Evolutionary conservation across 352 stramenopile species (phyloP).

Genomic region (Pythium volutum): DNA sequence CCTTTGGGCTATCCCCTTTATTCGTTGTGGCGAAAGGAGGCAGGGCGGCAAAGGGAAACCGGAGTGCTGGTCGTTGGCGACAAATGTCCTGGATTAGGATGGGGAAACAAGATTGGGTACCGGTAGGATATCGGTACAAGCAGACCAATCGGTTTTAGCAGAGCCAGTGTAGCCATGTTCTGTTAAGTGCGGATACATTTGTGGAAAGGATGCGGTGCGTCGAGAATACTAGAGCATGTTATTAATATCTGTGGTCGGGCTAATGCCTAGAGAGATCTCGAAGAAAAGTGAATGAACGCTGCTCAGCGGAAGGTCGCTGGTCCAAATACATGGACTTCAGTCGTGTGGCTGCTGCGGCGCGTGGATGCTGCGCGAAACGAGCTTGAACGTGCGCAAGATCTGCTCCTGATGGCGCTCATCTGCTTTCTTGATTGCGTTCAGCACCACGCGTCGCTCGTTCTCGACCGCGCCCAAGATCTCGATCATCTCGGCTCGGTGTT

Average conservation of each 20-base stretch:
- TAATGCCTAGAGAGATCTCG: too few relatives aligned
- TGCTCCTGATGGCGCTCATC: background rate
- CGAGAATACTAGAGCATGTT: too few relatives aligned
- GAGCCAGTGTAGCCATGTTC: too few relatives aligned
- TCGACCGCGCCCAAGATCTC: background rate
- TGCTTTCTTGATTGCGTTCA: background rate
- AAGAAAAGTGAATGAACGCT: too few relatives aligned
- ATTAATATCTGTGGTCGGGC: too few relatives aligned
- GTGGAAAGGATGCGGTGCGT: too few relatives aligned
- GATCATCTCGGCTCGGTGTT: too few relatives aligned
- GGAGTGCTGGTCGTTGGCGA: slow-evolving; percentile 1
- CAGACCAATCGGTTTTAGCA: too few relatives aligned
- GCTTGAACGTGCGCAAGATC: background rate
- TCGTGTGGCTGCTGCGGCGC: background rate
- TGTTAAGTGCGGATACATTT: too few relatives aligned
- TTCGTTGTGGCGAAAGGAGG: background rate
- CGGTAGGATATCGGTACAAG: background rate
- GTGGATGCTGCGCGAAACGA: too few relatives aligned
- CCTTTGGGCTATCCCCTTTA: slow-evolving; percentile 1
- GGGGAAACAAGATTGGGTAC: background rate
- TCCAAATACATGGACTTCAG: background rate
- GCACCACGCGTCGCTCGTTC: too few relatives aligned
- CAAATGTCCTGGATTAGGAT: background rate
- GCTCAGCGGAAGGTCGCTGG: too few relatives aligned
- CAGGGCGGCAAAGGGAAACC: background rate